Evolutionary conservation across 345 rosid genomes (phyloP), one percentile per base, ranked within the genome.

Genomic region (Euclidium syriacum): DNA sequence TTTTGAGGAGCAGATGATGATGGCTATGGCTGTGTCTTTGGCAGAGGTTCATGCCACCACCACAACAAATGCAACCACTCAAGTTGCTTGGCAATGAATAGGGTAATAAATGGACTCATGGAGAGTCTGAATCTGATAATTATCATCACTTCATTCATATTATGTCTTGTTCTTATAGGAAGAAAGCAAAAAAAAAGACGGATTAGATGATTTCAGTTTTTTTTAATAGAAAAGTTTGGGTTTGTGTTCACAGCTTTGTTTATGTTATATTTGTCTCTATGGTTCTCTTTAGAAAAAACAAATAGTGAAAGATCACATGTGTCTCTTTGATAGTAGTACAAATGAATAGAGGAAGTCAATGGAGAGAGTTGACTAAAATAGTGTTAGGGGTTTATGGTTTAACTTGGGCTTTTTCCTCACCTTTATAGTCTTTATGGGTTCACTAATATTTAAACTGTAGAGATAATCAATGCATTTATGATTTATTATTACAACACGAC

Each of bases 1-100:
- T 77, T 94, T 76, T 42, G 99, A 94, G 78, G 99, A 94, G 64
- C 96, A 90, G 75, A 90, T 90, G 96, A 85, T 90, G 96, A 65
- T 94, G 63, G 96, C 97, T 27, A 83, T 85, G 97, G 90, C 99
- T 22, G 85, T 84, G 52, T 87, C 99, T 75, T 78, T 90, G 19
- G 95, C 95, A n/a, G 96, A 90, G 68, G 91, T 90, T 62, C 81
- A 80, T 71, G 76, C 86, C 12, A 33, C 78, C 67, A 64, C 83
- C 55, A 66, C 83, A 25, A 66, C 83, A 25, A 77, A 69, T 62
- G 79, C 76, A 64, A 77, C 77, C 56, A 58, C 75, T 20, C 83
- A 77, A 42, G 77, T 80, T 67, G 57, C 80, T 12, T 87, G 98
- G 96, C 95, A 85, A 71, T 89, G 81, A 51, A 23, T 65, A 64